Percentiles rank a stretch among this genome's conserved stretches.
Conservation (phyloP, 345 rosid genomes). For the Firmiana major region DNA sequence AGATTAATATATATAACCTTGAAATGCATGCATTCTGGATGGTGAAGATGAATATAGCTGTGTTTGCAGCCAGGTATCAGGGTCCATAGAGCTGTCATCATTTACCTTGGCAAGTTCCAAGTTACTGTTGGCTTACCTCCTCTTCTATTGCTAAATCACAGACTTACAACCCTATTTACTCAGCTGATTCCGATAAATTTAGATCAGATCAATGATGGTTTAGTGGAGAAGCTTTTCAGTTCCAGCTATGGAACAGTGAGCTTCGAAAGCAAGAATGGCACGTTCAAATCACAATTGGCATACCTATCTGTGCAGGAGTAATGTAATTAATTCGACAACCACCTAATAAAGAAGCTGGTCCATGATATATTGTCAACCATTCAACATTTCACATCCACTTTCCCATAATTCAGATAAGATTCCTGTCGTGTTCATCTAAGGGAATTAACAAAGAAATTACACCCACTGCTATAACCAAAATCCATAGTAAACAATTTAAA, state of each 20-base stretch:
- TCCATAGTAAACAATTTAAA: too few relatives aligned
- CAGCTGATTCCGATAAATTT: neutral
- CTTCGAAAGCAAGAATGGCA: constrained; percentile 3
- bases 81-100: neutral
- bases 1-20: neutral
- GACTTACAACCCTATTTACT: neutral
- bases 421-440: neutral
- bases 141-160: too few relatives aligned
- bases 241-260: neutral
- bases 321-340: constrained; percentile 21
- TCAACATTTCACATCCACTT: constrained; percentile 7
- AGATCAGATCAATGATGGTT: neutral
- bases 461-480: neutral
- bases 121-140: neutral
- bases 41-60: neutral
- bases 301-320: constrained; percentile 3
- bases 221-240: neutral
- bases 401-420: neutral
- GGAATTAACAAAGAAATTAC: neutral
- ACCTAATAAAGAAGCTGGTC: constrained; percentile 23
- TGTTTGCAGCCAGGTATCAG: too few relatives aligned
- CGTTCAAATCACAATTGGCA: neutral
- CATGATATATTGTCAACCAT: neutral
- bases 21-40: neutral
- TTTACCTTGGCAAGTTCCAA: neutral